Conservation (phyloP, 768 basidiomycete genomes). For the Mycena chlorophos region DNA sequence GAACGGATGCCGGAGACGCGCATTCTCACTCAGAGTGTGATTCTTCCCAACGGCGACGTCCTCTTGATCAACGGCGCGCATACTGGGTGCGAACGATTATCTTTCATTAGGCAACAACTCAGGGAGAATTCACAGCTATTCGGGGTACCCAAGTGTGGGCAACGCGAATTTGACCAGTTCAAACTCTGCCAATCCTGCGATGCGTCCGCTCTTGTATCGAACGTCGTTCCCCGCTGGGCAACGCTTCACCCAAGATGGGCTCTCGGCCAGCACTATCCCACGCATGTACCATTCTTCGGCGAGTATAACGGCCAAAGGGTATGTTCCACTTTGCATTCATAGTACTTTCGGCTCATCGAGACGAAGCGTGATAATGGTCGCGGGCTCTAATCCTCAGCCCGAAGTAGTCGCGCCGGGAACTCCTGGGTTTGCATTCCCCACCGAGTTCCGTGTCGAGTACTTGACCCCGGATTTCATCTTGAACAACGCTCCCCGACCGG, state of each 20-base stretch:
- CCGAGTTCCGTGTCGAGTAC: constrained; percentile 34
- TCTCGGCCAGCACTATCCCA: constrained; percentile 49
- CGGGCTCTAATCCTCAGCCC: constrained; percentile 60
- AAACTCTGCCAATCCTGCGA: constrained; percentile 13
- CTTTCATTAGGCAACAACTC: neutral
- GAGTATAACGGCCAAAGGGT: constrained; percentile 51
- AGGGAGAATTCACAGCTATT: constrained; percentile 55
- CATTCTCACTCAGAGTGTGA: constrained; percentile 59
- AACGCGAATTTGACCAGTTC: constrained; percentile 34
- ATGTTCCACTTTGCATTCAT: neutral
- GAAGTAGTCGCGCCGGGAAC: constrained; percentile 33
- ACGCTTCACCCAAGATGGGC: constrained; percentile 47
- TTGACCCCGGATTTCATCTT: constrained; percentile 37
- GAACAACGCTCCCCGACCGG: constrained; percentile 20
- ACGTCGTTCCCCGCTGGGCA: constrained; percentile 52
- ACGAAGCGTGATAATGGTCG: constrained; percentile 47
- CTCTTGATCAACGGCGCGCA: constrained; percentile 48
- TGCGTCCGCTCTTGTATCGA: constrained; percentile 25
- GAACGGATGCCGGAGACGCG: constrained; percentile 55
- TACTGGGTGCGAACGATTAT: constrained; percentile 29
- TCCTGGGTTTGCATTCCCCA: constrained; percentile 7
- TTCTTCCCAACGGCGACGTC: constrained; percentile 57
- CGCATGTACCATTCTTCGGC: constrained; percentile 61
- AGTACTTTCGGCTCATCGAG: constrained; percentile 15
- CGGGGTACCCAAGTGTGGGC: constrained; percentile 41